Conservation (phyloP, 2,329 filamentous ascomycete species). For the Fusarium papillatum region DNA sequence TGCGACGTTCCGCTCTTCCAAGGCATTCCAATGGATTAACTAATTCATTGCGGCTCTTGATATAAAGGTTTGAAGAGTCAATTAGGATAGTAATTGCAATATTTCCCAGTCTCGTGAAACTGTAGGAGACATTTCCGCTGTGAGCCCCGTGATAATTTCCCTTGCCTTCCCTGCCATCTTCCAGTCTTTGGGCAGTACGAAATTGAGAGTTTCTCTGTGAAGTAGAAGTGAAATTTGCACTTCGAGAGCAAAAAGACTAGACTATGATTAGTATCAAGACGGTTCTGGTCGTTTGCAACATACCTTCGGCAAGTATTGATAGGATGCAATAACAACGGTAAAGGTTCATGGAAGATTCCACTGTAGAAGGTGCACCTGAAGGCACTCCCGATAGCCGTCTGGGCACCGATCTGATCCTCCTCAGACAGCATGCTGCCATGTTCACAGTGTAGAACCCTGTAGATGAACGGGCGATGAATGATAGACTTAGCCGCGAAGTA, state of each 20-base stretch:
- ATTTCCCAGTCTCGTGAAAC: conserved; percentile 18
- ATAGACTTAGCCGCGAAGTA: conserved; percentile 26
- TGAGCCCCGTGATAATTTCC: not conserved
- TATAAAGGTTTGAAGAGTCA: not conserved
- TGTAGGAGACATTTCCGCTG: conserved; percentile 11
- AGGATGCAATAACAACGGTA: conserved; percentile 19
- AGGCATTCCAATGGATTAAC: conserved; percentile 19
- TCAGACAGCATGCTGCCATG: not conserved
- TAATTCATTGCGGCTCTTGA: not conserved
- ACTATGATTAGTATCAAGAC: not conserved
- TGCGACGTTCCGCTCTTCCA: conserved; percentile 2
- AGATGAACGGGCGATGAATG: conserved; percentile 25
- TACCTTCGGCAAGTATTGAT: conserved; percentile 33
- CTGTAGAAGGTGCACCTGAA: not conserved
- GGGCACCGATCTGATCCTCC: conserved; percentile 2
- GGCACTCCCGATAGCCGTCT: conserved; percentile 6
- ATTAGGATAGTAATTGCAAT: not conserved
- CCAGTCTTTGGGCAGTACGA: not conserved
- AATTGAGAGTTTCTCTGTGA: not conserved
- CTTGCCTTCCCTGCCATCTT: not conserved
- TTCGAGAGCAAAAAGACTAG: conserved; percentile 22
- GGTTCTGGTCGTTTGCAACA: not conserved
- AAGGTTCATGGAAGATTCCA: conserved; percentile 20
- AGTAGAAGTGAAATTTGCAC: conserved; percentile 24
- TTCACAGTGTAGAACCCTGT: conserved; percentile 15